Percentiles rank a stretch among this genome's conserved stretches.
Evolutionary conservation across 345 rosid genomes (phyloP).

Genomic region (Sonneratia caseolaris): DNA sequence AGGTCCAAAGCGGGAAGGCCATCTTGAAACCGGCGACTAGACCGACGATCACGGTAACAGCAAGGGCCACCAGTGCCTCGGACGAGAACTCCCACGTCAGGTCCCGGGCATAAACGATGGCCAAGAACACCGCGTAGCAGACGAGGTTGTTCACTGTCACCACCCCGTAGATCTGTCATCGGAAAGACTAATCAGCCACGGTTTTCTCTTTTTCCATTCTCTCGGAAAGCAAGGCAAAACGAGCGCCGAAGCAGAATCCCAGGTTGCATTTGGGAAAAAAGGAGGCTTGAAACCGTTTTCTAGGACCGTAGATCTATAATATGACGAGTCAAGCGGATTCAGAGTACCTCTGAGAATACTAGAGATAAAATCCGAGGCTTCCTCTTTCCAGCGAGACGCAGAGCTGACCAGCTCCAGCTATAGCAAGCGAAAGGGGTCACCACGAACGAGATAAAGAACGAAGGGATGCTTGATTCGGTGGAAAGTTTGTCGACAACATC

Average conservation of each 20-base stretch:
- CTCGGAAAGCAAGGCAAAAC: too few species aligned
- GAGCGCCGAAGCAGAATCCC: too few species aligned
- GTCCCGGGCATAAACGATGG: slow-evolving; percentile 3
- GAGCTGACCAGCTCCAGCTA: slow-evolving; percentile 33
- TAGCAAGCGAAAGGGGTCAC: slow-evolving; percentile 32
- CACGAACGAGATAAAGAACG: slow-evolving; percentile 34
- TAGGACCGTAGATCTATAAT: background rate
- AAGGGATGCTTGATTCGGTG: slow-evolving; percentile 28
- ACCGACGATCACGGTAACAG: slow-evolving; percentile 6
- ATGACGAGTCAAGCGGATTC: background rate
- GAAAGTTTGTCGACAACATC: slow-evolving; percentile 37
- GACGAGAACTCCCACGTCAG: slow-evolving; percentile 9
- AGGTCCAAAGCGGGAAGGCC: slow-evolving; percentile 9
- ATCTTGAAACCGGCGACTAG: background rate
- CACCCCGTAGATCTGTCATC: slow-evolving; percentile 9
- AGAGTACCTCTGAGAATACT: slow-evolving; percentile 37
- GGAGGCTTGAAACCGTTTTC: background rate
- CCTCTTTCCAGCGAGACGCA: slow-evolving; percentile 31
- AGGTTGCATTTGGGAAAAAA: too few species aligned
- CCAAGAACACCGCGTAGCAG: slow-evolving; percentile 4
- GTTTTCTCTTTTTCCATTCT: background rate
- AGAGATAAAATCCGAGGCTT: slow-evolving; percentile 25
- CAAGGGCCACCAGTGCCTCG: slow-evolving; percentile 2
- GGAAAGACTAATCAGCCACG: background rate
- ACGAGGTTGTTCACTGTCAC: slow-evolving; percentile 11